These are phyloP conservation scores for Daldinia sp. DNA, from an alignment of 2,329 filamentous ascomycete species.

Conservation along the genomic window DNA sequence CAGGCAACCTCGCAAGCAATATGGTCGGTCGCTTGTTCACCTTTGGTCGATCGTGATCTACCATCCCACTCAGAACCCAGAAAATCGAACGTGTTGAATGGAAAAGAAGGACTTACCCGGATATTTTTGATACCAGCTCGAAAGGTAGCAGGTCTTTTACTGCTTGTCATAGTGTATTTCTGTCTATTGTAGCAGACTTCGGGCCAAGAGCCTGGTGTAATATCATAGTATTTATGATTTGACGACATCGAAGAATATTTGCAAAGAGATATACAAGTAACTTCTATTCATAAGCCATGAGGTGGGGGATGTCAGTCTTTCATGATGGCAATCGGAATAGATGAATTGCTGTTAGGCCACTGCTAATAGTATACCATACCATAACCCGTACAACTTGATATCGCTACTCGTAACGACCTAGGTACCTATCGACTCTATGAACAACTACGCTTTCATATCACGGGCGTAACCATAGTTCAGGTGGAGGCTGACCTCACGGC, in stretches of 20 bases:
- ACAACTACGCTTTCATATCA: not conserved
- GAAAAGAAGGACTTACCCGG: not conserved
- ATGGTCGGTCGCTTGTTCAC: constrained; percentile 68
- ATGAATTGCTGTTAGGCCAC: not conserved
- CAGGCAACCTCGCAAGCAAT: constrained; percentile 66
- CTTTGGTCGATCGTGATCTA: constrained; percentile 44
- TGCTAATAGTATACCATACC: not conserved
- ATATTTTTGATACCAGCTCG: not conserved
- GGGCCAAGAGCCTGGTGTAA: constrained; percentile 24
- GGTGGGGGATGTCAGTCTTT: not conserved
- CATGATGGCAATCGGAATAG: not conserved
- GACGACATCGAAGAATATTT: not conserved
- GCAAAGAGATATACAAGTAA: not conserved
- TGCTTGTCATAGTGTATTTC: constrained; percentile 6
- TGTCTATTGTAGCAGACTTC: constrained; percentile 13
- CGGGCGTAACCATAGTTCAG: not conserved
- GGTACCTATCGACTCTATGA: not conserved
- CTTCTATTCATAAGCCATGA: not conserved
- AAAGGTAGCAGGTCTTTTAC: not conserved
- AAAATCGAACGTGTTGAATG: not conserved
- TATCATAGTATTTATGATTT: constrained; percentile 27
- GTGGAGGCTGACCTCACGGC: not conserved
- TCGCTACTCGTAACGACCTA: too few relatives aligned
- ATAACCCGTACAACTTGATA: too few relatives aligned
- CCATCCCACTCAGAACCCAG: not conserved